Evolutionary conservation across 2,329 filamentous ascomycete genomes (phyloP), one percentile per base, ranked within the genome.

Genomic region (Dactylellina drechsleri): DNA sequence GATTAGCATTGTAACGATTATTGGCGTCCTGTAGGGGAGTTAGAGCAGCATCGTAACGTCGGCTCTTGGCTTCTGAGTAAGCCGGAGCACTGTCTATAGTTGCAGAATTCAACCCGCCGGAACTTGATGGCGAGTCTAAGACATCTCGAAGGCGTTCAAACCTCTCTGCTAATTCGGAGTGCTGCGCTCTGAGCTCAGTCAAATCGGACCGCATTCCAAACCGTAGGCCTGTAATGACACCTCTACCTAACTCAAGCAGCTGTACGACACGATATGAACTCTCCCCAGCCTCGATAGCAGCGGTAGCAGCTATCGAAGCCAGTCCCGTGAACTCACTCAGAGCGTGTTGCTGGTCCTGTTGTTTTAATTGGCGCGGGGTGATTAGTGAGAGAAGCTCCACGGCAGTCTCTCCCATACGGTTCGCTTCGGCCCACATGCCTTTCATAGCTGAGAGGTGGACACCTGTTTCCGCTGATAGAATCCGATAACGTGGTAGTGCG

Each of bases 231-330:
- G 70, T 54, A 23, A 79, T 78, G 15, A 79, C 47, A 8, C 76
- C 65, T 2, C 77, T 75, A 5, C 77, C 77, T n/a, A 76, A 58
- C 23, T 79, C 78, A n/a, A 78, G 57, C 31, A 36, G 31, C 15
- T 43, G 16, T 12, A 79, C 4, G 6, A 77, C 77, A n/a, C 70
- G 16, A 53, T 61, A 53, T 5, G 68, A 6, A 16, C 53, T 20
- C 31, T 75, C 49, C n/a, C 61, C 66, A 4, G 66, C 59, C 18
- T 78, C 54, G 2, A 79, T 41, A 47, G 68, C 31, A 3, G 47
- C 36, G 13, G 71, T 60, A 3, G 77, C 72, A 0, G 75, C 76
- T 2, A 54, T 2, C 7, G 61, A 73, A 54, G 78, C 75, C 3
- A 78, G 26, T n/a, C 77, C 77, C 10, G 45, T 52, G 28, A 66